phyloP scores from a whole-genome alignment of 345 rosid species.

The Syzygium jambos region DNA sequence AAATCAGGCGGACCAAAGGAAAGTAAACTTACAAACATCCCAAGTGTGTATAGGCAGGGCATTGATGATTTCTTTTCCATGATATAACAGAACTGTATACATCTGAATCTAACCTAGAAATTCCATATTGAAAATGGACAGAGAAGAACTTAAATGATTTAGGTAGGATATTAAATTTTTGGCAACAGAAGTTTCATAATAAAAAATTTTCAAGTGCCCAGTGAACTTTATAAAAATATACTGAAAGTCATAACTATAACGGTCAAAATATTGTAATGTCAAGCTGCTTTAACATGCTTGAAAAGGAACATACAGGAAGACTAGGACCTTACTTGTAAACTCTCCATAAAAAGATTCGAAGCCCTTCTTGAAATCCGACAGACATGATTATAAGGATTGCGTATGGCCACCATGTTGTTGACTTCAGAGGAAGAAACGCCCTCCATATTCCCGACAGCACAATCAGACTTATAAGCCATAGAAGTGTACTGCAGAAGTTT shows the following conservation, averaged over 20 bases:
- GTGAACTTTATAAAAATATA: neutral
- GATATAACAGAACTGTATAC: neutral
- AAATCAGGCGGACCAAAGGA: neutral
- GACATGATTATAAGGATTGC: slow-evolving; percentile 71
- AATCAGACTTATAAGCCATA: slow-evolving; percentile 88
- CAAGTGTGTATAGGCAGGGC: neutral
- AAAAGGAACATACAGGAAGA: neutral
- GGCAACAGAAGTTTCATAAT: neutral
- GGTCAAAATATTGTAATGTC: neutral
- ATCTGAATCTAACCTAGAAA: neutral
- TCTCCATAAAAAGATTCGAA: slow-evolving; percentile 83
- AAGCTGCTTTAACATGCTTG: neutral
- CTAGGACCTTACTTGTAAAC: slow-evolving; percentile 52
- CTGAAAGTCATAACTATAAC: neutral
- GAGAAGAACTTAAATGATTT: neutral
- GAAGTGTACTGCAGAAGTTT: slow-evolving; percentile 49
- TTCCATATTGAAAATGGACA: neutral
- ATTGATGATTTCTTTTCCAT: neutral
- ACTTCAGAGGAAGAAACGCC: slow-evolving; percentile 77
- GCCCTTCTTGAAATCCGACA: slow-evolving; percentile 82
- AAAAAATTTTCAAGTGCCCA: neutral
- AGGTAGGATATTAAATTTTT: neutral
- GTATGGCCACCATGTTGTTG: slow-evolving; percentile 71
- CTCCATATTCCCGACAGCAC: slow-evolving; percentile 85
- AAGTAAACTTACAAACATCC: neutral